Conservation (phyloP, 176 grass and related monocot species). For the Carex scoparia region DNA sequence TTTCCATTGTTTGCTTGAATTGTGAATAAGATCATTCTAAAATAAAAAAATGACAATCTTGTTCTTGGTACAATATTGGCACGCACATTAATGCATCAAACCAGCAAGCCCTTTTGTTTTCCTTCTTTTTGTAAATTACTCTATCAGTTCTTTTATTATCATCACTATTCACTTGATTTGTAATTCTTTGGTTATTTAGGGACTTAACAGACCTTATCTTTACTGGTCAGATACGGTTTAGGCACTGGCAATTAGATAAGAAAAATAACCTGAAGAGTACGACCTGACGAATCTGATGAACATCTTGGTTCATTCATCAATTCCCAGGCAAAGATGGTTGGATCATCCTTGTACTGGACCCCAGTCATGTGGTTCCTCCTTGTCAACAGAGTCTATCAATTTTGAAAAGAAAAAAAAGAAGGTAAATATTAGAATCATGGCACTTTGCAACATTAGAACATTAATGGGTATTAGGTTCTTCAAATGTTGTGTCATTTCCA, state of each 20-base stretch:
- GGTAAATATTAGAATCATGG: not conserved
- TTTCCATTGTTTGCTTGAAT: not conserved
- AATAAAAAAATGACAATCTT: not conserved
- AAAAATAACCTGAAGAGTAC: constrained; percentile 69
- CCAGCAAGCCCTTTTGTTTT: not conserved
- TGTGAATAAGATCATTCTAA: not conserved
- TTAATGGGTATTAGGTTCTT: not conserved
- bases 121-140: not conserved
- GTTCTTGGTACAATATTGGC: not conserved
- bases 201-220: not conserved
- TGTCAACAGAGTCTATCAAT: constrained; percentile 65
- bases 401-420: not conserved
- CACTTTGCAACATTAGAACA: not conserved
- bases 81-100: not conserved
- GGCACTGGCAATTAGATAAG: not conserved
- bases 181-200: not conserved
- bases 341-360: constrained; percentile 83
- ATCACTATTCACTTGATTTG: not conserved
- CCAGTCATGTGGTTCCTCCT: constrained; percentile 93
- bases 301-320: constrained; percentile 98
- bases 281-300: constrained; percentile 62
- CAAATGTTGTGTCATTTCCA: not conserved
- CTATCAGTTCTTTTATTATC: not conserved
- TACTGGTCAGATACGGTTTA: not conserved
- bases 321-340: constrained; percentile 92